Base-by-base conservation (phyloP, 805 yeast genomes). In the Saturnispora hagleri region DNA sequence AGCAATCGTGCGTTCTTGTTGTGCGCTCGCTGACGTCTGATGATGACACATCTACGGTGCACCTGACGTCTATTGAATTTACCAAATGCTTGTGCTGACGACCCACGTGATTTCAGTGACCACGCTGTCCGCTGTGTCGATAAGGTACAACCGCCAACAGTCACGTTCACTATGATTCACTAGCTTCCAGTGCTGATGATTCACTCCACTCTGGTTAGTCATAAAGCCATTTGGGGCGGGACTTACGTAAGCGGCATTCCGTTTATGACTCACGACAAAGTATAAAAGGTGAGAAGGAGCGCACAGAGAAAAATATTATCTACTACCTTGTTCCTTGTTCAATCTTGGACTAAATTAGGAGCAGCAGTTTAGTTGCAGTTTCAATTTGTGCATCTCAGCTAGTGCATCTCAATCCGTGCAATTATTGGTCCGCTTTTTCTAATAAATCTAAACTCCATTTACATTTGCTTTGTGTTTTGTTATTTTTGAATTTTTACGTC, bases 181-280 rank as follows among this genome's bases (percentile, higher is more conserved):
- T 15, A 44, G 26, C 13, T 18, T 27, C 43, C 52, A 15, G 18
- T 20, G 17, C 43, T 31, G 13, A 31, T 31, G 34, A 31, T 31
- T 31, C 34, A 31, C 34, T 31, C 31, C 44, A 9, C 31, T 22
- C 31, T 41, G 41, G 41, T 31, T 38, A 38, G 22, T 38, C 42
- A 38, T 17, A 17, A 17, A 18, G 42, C 42, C 20, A 18, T 10
- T n/a, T 38, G 42, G 2, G 31, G 44, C 24, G 22, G n/a, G 12
- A 17, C 44, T 41, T 17, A 41, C 44, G 44, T 41, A 22, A 41
- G 44, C 44, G 17, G 44, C 34, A 31, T 31, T 31, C 44, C 31
- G 44, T 41, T 41, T 41, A 41, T 41, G 44, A 41, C 44, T 41
- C 44, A 41, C 44, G 44, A 24, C 12, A 41, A 41, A 7, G 26